A percentile compares a stretch with the other conserved stretches of the same genome.
Evolutionary conservation across 345 rosid genomes (phyloP).

Genomic region (Pugionium dolabratum): DNA sequence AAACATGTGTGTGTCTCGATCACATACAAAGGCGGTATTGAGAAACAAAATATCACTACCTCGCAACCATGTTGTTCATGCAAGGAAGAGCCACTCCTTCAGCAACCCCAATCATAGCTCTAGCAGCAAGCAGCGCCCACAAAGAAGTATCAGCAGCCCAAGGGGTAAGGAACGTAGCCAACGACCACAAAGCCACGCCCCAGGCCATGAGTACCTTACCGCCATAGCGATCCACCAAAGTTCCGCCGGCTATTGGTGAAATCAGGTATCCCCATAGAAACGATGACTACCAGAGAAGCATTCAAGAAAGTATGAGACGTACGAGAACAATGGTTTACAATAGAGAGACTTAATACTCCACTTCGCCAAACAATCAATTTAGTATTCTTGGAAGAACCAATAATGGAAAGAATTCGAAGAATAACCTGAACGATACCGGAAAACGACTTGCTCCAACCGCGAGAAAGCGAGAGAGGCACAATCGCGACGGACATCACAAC

Average conservation of each 20-base stretch:
- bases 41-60: conserved; percentile 48
- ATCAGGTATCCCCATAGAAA: conserved; percentile 95
- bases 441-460: conserved; percentile 98
- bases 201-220: conserved; percentile 92
- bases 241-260: conserved; percentile 91
- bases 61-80: conserved; percentile 96
- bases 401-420: not conserved
- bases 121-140: conserved; percentile 64
- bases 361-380: not conserved
- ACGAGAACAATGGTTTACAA: not conserved
- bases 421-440: conserved; percentile 92
- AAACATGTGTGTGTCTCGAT: conserved; percentile 7
- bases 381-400: not conserved
- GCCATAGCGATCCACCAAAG: conserved; percentile 88
- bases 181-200: conserved; percentile 93
- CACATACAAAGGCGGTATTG: conserved; percentile 29
- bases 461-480: conserved; percentile 74
- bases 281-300: conserved; percentile 64
- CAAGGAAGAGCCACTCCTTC: conserved; percentile 99
- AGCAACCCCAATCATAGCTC: conserved; percentile 87
- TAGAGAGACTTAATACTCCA: not conserved
- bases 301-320: conserved; percentile 19
- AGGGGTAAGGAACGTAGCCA: conserved; percentile 90
- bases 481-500: conserved; percentile 96
- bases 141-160: conserved; percentile 94